Evolutionary conservation across 2,329 filamentous ascomycete genomes (phyloP).

Genomic region (Aschersonia sp.): DNA sequence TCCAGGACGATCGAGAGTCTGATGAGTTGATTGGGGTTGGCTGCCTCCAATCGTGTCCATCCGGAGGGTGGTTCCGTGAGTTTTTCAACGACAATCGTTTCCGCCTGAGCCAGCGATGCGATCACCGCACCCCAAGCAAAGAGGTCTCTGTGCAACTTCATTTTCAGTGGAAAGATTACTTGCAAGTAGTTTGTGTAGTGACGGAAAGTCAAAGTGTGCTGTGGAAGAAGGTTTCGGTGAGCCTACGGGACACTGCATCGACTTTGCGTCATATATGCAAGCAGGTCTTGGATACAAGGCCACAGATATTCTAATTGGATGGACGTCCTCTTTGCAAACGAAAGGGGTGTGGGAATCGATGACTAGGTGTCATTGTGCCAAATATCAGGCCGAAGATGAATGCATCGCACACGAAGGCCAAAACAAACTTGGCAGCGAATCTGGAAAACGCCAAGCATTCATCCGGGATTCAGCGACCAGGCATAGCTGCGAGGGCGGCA

Average conservation of each 20-base stretch:
- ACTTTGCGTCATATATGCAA: background rate
- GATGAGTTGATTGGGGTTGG: conserved; percentile 8
- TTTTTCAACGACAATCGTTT: conserved; percentile 7
- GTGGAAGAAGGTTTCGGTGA: too few relatives aligned
- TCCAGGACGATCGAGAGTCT: conserved; percentile 17
- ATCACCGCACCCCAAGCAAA: background rate
- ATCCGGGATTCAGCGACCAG: too few relatives aligned
- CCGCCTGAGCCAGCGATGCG: conserved; percentile 1
- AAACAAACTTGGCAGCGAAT: too few relatives aligned
- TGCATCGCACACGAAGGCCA: too few relatives aligned
- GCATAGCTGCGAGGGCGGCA: too few relatives aligned
- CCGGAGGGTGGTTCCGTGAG: conserved; percentile 8
- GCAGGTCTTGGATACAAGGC: background rate
- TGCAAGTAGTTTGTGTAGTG: too few relatives aligned
- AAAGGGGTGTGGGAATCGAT: too few relatives aligned
- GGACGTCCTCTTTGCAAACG: too few relatives aligned
- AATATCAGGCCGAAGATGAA: too few relatives aligned
- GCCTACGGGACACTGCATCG: background rate
- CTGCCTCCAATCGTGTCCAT: conserved; percentile 10
- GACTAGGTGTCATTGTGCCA: too few relatives aligned
- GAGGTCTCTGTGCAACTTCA: background rate
- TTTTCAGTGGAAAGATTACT: background rate
- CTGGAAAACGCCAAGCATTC: too few relatives aligned
- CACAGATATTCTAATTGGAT: background rate
- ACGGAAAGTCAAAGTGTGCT: too few relatives aligned